Percentiles rank a stretch among this genome's conserved stretches.
Conservation (phyloP, 306 rosid genomes). For the Castanea sativa region DNA sequence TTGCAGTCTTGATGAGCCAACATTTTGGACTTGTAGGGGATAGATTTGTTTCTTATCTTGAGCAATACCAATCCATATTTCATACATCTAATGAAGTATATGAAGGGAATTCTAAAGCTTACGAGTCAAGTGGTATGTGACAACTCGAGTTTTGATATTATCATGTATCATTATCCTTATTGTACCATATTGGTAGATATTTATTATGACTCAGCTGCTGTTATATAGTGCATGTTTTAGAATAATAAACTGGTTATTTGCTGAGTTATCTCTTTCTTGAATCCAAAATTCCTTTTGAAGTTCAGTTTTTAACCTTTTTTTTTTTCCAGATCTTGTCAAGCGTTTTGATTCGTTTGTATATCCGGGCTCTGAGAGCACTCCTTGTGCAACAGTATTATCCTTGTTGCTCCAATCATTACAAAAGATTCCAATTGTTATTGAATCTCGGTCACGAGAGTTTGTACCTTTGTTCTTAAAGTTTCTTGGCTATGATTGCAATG, state of each 20-base stretch:
- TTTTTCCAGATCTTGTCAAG: constrained; percentile 59
- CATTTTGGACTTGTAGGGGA: constrained; percentile 59
- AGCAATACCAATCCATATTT: constrained; percentile 38
- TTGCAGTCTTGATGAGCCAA: constrained; percentile 59
- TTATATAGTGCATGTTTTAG: neutral
- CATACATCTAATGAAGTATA: constrained; percentile 38
- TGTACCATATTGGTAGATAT: neutral
- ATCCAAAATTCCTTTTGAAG: neutral
- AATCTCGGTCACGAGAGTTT: constrained; percentile 60
- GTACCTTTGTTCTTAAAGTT: constrained; percentile 69
- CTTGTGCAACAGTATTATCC: constrained; percentile 51
- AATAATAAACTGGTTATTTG: neutral
- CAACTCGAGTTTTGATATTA: neutral
- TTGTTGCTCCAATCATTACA: constrained; percentile 77
- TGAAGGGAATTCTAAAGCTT: constrained; percentile 18
- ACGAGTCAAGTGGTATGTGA: constrained; percentile 52
- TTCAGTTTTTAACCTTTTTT: constrained; percentile 19
- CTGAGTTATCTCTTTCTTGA: neutral
- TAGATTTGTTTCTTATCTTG: constrained; percentile 44
- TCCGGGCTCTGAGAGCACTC: constrained; percentile 60
- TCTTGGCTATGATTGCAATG: constrained; percentile 62
- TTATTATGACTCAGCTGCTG: neutral
- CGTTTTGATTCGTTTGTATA: constrained; percentile 45
- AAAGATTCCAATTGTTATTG: constrained; percentile 54
- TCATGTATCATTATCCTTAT: neutral